Conservation (phyloP, 2,329 filamentous ascomycete genomes). For the Venturia oleaginea region DNA sequence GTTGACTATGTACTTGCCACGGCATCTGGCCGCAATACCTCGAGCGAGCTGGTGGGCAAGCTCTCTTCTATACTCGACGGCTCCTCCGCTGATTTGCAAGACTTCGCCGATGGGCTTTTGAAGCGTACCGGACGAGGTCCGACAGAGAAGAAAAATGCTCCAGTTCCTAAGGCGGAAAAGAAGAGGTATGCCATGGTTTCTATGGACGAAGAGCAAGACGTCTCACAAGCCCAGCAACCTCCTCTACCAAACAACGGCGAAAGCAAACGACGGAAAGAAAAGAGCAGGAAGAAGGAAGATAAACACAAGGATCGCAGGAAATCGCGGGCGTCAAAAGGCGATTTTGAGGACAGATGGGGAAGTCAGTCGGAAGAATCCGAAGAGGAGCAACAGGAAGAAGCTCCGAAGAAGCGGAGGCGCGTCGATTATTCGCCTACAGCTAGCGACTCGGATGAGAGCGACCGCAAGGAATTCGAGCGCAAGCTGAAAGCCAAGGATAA, state of each 20-base stretch:
- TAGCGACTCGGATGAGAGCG: conserved; percentile 53
- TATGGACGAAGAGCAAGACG: conserved; percentile 40
- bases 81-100: conserved; percentile 34
- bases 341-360: conserved; percentile 73
- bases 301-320: conserved; percentile 34
- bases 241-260: conserved; percentile 17
- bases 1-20: conserved; percentile 50
- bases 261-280: conserved; percentile 27
- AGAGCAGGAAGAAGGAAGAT: conserved; percentile 31
- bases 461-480: conserved; percentile 73
- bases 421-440: conserved; percentile 41
- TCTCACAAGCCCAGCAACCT: conserved; percentile 17
- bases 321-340: conserved; percentile 39
- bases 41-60: conserved; percentile 40
- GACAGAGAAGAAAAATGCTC: conserved; percentile 18
- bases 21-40: conserved; percentile 41
- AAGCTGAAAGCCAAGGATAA: conserved; percentile 64
- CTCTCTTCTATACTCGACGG: conserved; percentile 44
- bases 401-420: conserved; percentile 60
- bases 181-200: conserved; percentile 47
- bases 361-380: conserved; percentile 56
- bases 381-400: conserved; percentile 50
- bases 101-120: conserved; percentile 41
- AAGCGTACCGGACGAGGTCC: conserved; percentile 23
- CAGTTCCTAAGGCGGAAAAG: conserved; percentile 19